phyloP scores from a whole-genome alignment of 805 yeast genomes.

The Starmera quercuum region DNA sequence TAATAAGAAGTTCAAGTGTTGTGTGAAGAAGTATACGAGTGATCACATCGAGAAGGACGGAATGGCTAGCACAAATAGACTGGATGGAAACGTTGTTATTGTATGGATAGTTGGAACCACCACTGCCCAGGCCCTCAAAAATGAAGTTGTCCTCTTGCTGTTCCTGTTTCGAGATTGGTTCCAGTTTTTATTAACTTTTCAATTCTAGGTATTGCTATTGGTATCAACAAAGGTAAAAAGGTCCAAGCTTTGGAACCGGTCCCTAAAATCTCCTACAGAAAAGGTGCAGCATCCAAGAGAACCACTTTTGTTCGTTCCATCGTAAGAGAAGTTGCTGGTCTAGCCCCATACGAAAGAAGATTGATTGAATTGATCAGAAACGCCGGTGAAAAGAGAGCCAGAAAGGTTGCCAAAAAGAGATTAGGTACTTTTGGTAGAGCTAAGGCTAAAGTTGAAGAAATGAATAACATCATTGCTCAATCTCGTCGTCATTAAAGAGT shows the following conservation, averaged over 20 bases:
- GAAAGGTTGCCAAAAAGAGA: constrained; percentile 99
- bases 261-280: constrained; percentile 89
- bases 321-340: constrained; percentile 95
- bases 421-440: constrained; percentile 99
- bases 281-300: constrained; percentile 95
- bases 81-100: no score
- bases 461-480: constrained; percentile 93
- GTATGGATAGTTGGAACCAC: no score
- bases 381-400: constrained; percentile 99
- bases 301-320: constrained; percentile 90
- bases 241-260: constrained; percentile 79
- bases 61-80: no score
- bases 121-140: no score
- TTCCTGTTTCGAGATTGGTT: neutral
- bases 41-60: no score
- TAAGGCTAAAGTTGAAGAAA: constrained; percentile 98
- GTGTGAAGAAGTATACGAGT: no score
- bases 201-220: constrained; percentile 81
- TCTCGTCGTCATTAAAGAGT: constrained; percentile 72
- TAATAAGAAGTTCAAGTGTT: neutral
- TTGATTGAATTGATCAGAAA: constrained; percentile 98
- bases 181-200: constrained; percentile 24
- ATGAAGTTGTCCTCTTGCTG: no score
- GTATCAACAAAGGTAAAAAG: constrained; percentile 99
- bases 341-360: constrained; percentile 99